These are phyloP conservation scores for Allantophomopsis cytisporea DNA, from an alignment of 2,329 filamentous ascomycete species.

Conservation along the genomic window DNA sequence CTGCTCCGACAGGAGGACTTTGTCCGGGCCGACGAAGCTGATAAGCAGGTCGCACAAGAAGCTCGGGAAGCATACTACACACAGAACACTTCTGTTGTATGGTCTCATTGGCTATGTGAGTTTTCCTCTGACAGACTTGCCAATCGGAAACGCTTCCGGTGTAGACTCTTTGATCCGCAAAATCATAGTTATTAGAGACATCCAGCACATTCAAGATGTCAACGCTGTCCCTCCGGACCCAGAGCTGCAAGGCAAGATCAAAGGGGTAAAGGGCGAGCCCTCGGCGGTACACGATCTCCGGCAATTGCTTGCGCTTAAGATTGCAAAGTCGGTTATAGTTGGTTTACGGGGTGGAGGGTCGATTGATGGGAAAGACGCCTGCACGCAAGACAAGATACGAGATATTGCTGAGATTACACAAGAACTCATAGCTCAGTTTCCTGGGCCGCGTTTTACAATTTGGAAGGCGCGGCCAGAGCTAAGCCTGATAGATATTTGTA, in stretches of 20 bases:
- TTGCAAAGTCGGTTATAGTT: not conserved
- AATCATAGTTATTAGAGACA: not conserved
- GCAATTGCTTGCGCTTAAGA: not conserved
- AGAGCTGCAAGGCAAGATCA: no score
- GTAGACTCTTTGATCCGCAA: not conserved
- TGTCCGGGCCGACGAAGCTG: not conserved
- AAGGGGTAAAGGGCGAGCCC: not conserved
- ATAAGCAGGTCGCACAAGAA: not conserved
- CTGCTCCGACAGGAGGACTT: not conserved
- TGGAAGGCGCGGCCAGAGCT: not conserved
- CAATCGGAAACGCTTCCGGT: not conserved
- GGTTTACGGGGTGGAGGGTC: not conserved
- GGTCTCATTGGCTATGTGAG: conserved; percentile 1
- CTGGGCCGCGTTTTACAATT: not conserved
- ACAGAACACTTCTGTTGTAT: not conserved
- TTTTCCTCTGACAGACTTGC: not conserved
- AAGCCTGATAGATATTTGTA: not conserved
- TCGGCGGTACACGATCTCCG: not conserved
- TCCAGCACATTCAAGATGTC: not conserved
- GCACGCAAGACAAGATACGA: not conserved
- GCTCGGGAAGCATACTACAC: not conserved
- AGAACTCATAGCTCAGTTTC: not conserved
- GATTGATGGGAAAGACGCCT: not conserved
- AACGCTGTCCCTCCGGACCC: not conserved
- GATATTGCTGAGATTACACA: not conserved